Conservation (phyloP, 2,329 filamentous ascomycete species). For the Colletotrichum lupini region DNA sequence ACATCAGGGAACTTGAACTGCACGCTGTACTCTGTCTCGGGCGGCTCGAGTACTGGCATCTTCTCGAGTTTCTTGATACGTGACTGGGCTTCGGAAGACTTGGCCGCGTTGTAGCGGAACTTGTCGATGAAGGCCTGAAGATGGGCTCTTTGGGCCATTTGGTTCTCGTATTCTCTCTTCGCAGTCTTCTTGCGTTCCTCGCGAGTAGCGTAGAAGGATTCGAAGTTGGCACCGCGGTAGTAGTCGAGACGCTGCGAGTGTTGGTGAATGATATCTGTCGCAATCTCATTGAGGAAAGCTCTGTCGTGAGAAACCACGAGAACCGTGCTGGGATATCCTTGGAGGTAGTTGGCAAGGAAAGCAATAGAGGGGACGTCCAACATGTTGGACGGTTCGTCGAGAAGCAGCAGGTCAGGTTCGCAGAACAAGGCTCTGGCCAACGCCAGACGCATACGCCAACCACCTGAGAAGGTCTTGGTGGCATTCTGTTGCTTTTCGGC, state of each 20-base stretch:
- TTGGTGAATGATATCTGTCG: constrained; percentile 99
- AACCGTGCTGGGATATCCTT: constrained; percentile 92
- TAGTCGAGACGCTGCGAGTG: constrained; percentile 98
- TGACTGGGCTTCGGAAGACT: constrained; percentile 97
- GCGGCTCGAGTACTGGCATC: constrained; percentile 91
- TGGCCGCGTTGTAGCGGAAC: constrained; percentile 98
- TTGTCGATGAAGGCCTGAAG: constrained; percentile 99
- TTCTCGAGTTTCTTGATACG: constrained; percentile 99
- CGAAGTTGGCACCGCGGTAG: constrained; percentile 97
- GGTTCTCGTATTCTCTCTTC: constrained; percentile 97
- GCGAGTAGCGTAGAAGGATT: constrained; percentile 96
- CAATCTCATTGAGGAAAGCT: constrained; percentile 98
- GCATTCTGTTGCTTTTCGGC: constrained; percentile 90
- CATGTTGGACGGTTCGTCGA: constrained; percentile 99
- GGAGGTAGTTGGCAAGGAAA: constrained; percentile 95
- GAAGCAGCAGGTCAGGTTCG: constrained; percentile 93
- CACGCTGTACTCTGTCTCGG: constrained; percentile 94
- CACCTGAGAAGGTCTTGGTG: constrained; percentile 98
- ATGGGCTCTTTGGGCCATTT: constrained; percentile 93
- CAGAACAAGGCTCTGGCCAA: constrained; percentile 96
- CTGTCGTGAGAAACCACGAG: constrained; percentile 98
- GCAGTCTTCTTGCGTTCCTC: constrained; percentile 97
- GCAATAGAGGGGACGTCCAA: constrained; percentile 99
- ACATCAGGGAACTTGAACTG: constrained; percentile 98
- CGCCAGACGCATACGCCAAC: constrained; percentile 99